Percentiles rank a stretch among this genome's conserved stretches.
These are phyloP conservation scores for Cadophora malorum DNA, from an alignment of 2,329 filamentous ascomycete genomes.

Conservation along the genomic window DNA sequence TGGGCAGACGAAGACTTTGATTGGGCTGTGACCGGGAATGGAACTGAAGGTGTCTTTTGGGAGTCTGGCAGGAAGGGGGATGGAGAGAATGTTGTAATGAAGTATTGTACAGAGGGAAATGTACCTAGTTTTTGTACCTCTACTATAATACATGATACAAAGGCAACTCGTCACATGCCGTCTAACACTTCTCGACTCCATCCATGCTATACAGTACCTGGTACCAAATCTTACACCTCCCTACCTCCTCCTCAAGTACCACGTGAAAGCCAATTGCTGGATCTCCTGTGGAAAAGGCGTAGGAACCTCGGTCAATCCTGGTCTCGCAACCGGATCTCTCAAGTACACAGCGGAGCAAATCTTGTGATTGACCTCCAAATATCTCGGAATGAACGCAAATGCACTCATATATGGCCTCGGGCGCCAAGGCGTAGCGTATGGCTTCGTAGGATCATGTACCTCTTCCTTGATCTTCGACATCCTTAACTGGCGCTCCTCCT, in stretches of 20 bases:
- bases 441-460: constrained; percentile 77
- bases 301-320: constrained; percentile 81
- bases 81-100: neutral
- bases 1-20: neutral
- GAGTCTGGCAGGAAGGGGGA: neutral
- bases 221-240: constrained; percentile 23
- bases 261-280: constrained; percentile 87
- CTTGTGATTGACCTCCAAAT: constrained; percentile 97
- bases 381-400: constrained; percentile 93
- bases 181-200: neutral
- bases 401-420: constrained; percentile 86
- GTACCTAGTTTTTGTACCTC: constrained; percentile 16
- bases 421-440: constrained; percentile 90
- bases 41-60: neutral
- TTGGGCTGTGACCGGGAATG: neutral
- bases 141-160: constrained; percentile 34
- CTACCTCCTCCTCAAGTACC: constrained; percentile 71
- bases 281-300: constrained; percentile 76
- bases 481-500: constrained; percentile 47
- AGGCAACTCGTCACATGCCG: neutral
- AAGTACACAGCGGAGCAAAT: constrained; percentile 96
- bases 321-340: constrained; percentile 88
- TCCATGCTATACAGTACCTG: neutral
- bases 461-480: constrained; percentile 77
- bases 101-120: constrained; percentile 20